Evolutionary conservation across 2,329 filamentous ascomycete genomes (phyloP), one percentile per base, ranked within the genome.

Genomic region (Aspergillus brunneoviolaceus): DNA sequence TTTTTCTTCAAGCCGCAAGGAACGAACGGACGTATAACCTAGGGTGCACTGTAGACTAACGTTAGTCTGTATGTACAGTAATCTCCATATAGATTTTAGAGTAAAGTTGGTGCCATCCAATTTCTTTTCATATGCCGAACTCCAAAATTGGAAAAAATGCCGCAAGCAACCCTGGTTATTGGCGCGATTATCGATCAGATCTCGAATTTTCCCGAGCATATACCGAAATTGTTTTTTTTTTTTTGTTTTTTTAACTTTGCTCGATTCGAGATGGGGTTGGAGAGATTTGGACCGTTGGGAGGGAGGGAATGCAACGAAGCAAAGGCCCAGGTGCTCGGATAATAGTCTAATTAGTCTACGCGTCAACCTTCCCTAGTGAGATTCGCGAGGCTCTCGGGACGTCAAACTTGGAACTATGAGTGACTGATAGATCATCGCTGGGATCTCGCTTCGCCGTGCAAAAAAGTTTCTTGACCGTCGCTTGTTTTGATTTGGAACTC

Each of bases 151-250:
- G 42, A 45, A 47, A 55, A 49, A 55, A 55, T 29, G 42, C 53
- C 42, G 53, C 42, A 16, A 10, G 25, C 29, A 29, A 14, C 14
- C 53, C 39, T 42, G 39, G 6, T 49, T 7, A 55, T 52, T 33
- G 42, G 49, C 51, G 50, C 49, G 49, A 52, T 57, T 45, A 29
- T 19, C 12, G 45, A 25, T 55, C 33, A 50, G 51, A 59, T 57
- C 60, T 45, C 27, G 29, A n/a, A 53, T 63, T 63, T 63, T 61
- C 35, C 62, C 55, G 60, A 64, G 57, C 53, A 63, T 55, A 60
- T 59, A 55, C 62, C 60, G 62, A 61, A 47, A 55, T 49, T 49
- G 45, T 29, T n/a, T 19, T 29, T 29, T 4, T n/a, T n/a, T 19
- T 19, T 19, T 21, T 21, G 21, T 21, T 21, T 21, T 19, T 29